These are phyloP conservation scores for Ophiocordyceps camponoti-floridani DNA, from an alignment of 2,329 filamentous ascomycete species.

Conservation along the genomic window DNA sequence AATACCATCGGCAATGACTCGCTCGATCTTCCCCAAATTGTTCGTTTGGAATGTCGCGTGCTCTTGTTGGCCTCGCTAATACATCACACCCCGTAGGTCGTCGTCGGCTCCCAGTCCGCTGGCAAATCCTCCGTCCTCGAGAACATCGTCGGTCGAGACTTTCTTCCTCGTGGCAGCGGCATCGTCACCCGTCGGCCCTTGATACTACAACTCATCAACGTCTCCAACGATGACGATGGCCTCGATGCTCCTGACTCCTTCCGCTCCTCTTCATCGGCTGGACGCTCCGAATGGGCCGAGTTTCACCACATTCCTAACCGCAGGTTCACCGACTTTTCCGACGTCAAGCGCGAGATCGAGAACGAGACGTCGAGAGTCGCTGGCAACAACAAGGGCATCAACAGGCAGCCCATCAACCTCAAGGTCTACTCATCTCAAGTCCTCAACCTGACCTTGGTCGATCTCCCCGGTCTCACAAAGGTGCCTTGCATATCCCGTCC, in stretches of 20 bases:
- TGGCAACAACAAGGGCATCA: conserved; percentile 96
- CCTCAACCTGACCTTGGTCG: conserved; percentile 86
- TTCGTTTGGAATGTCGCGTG: conserved; percentile 28
- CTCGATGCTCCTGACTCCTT: conserved; percentile 53
- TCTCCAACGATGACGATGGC: conserved; percentile 57
- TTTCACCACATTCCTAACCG: conserved; percentile 89
- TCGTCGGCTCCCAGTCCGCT: conserved; percentile 94
- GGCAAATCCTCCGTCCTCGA: conserved; percentile 97
- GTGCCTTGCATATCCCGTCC: conserved; percentile 20
- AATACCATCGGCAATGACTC: conserved; percentile 99
- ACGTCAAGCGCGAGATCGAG: conserved; percentile 93
- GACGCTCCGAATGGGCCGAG: conserved; percentile 67
- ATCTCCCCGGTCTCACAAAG: conserved; percentile 91
- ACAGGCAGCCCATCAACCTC: conserved; percentile 90
- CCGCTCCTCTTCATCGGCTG: conserved; percentile 53
- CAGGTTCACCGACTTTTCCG: conserved; percentile 76
- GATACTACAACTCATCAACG: conserved; percentile 96
- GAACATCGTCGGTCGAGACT: conserved; percentile 96
- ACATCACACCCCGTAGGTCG: conserved; percentile 43
- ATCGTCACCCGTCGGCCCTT: conserved; percentile 90
- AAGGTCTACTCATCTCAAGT: conserved; percentile 98
- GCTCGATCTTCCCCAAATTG: conserved; percentile 92
- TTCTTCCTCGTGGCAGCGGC: conserved; percentile 86
- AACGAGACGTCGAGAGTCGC: conserved; percentile 83
- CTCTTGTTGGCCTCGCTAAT: conserved; percentile 4